phyloP scores from a whole-genome alignment of 208 protist genomes.

The Leishmania aethiopica region DNA sequence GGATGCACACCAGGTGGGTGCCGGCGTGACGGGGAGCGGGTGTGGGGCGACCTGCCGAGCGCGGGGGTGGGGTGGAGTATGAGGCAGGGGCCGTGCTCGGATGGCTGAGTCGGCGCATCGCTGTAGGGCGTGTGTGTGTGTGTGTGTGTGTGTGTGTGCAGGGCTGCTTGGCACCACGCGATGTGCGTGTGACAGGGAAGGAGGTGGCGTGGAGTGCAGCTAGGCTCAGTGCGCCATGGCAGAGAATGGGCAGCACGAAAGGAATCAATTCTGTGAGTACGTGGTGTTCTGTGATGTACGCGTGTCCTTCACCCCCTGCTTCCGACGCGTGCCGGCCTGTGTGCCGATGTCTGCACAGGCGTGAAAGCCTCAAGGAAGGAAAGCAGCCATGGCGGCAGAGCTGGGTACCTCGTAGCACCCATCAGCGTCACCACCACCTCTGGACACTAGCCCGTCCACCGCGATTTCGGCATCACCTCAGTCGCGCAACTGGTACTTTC shows the following conservation, averaged over 20 bases:
- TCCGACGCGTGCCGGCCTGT: too few relatives aligned
- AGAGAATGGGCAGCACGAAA: too few relatives aligned
- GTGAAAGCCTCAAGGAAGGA: background rate
- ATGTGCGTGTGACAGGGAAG: background rate
- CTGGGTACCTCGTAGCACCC: background rate
- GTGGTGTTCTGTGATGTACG: background rate
- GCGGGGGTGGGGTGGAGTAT: background rate
- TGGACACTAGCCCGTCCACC: background rate
- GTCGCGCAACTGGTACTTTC: slow-evolving; percentile 64
- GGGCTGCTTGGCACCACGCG: background rate
- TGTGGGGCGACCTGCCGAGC: background rate
- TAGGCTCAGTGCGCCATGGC: background rate
- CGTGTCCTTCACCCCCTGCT: background rate
- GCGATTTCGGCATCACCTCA: slow-evolving; percentile 13
- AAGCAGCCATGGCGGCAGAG: background rate
- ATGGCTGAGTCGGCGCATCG: background rate
- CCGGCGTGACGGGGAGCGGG: background rate
- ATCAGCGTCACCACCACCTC: background rate
- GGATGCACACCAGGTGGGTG: background rate
- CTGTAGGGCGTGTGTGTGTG: background rate
- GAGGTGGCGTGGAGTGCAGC: background rate
- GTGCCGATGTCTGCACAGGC: background rate
- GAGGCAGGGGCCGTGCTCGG: background rate
- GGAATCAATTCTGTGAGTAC: background rate
- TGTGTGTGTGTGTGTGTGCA: background rate